Percentiles rank a stretch among this genome's conserved stretches.
Conservation (phyloP, 768 basidiomycete species). For the Lentinula boryana region DNA sequence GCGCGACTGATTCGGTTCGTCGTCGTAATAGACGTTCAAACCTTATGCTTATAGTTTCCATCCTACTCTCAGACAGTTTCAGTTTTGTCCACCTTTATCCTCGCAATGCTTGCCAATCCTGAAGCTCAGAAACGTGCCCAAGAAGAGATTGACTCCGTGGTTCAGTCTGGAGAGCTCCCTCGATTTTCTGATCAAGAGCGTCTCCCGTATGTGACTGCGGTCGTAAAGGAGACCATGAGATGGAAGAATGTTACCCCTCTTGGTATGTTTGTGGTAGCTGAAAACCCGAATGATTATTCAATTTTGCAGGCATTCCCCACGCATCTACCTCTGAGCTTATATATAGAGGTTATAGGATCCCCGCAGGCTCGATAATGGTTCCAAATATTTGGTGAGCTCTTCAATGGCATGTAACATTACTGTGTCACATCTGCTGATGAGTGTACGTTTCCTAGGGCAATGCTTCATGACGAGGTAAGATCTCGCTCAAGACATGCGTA, state of each 20-base stretch:
- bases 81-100: conserved; percentile 8
- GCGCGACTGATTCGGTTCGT: conserved; percentile 8
- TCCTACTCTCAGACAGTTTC: conserved; percentile 8
- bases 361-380: conserved; percentile 22
- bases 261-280: neutral
- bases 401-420: neutral
- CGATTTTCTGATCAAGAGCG: conserved; percentile 9
- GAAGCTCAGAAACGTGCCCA: conserved; percentile 8
- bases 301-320: conserved; percentile 17
- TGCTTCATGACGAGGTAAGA: conserved; percentile 18
- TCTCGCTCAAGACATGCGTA: neutral
- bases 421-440: neutral
- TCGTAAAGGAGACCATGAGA: conserved; percentile 11
- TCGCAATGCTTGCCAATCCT: conserved; percentile 10
- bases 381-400: conserved; percentile 18
- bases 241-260: conserved; percentile 8
- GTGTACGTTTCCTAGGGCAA: conserved; percentile 13
- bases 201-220: conserved; percentile 14
- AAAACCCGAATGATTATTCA: neutral
- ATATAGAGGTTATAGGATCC: conserved; percentile 21
- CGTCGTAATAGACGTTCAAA: neutral
- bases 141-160: conserved; percentile 9
- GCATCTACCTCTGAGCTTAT: conserved; percentile 18
- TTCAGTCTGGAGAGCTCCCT: conserved; percentile 11
- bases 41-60: neutral